Evolutionary conservation across 2,329 filamentous ascomycete genomes (phyloP).

Genomic region (Colletotrichum echinochloae): DNA sequence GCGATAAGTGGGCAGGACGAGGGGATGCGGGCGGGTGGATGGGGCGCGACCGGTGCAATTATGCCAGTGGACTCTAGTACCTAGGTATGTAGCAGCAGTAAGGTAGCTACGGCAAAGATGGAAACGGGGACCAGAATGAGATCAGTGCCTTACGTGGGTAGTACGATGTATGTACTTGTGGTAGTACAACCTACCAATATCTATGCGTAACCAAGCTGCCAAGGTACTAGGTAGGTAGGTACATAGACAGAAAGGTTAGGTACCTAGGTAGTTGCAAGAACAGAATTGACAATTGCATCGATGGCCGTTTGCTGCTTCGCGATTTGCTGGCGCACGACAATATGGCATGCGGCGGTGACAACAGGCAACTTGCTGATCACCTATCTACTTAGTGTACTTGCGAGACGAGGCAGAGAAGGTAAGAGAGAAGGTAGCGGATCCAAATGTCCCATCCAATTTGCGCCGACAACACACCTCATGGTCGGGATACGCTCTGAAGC

Average conservation of each 20-base stretch:
- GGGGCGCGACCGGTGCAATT: slow-evolving; percentile 17
- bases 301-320: not conserved
- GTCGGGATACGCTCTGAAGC: slow-evolving; percentile 21
- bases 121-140: slow-evolving; percentile 26
- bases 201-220: too few relatives aligned
- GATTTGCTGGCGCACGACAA: not conserved
- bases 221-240: too few relatives aligned
- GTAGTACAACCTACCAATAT: too few relatives aligned
- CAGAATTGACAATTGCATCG: slow-evolving; percentile 16
- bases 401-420: not conserved
- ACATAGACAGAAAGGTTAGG: not conserved
- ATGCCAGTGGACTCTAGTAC: slow-evolving; percentile 17
- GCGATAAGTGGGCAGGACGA: slow-evolving; percentile 1
- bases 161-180: slow-evolving; percentile 8
- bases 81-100: too few relatives aligned
- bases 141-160: slow-evolving; percentile 27
- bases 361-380: not conserved
- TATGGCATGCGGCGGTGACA: not conserved
- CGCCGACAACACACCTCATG: slow-evolving; percentile 3
- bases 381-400: too few relatives aligned
- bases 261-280: too few relatives aligned
- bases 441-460: slow-evolving; percentile 40
- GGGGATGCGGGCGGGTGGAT: not conserved
- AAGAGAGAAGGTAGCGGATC: slow-evolving; percentile 6
- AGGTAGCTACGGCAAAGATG: not conserved